Evolutionary conservation across 2,329 filamentous ascomycete species (phyloP).

Genomic region (Alternaria brassicicola): DNA sequence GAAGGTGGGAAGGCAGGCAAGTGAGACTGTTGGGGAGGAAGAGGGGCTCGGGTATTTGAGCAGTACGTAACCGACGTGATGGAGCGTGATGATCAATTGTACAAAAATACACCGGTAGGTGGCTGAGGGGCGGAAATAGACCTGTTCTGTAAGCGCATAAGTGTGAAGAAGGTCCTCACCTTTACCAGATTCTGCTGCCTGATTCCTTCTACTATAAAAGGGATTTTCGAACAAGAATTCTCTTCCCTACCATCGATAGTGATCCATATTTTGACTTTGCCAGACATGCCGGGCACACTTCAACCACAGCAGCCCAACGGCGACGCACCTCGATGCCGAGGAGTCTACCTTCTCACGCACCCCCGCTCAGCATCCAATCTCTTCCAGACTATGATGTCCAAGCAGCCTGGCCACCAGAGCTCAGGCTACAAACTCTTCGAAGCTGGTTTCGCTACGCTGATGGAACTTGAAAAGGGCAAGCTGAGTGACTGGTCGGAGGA

Average conservation of each 20-base stretch:
- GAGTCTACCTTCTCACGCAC: constrained; percentile 25
- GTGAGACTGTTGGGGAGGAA: neutral
- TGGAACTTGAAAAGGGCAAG: constrained; percentile 9
- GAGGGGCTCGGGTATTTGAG: neutral
- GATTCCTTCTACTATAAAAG: neutral
- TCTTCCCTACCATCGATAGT: neutral
- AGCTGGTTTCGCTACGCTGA: constrained; percentile 6
- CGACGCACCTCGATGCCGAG: constrained; percentile 1
- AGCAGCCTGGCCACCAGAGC: constrained; percentile 21
- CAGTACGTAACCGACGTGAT: neutral
- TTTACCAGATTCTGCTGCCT: neutral
- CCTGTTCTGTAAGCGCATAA: neutral
- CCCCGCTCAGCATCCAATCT: constrained; percentile 27
- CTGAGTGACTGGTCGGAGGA: constrained; percentile 16
- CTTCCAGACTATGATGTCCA: constrained; percentile 30
- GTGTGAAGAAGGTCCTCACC: neutral
- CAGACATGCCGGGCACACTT: constrained; percentile 13
- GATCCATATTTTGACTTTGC: neutral
- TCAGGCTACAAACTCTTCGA: constrained; percentile 24
- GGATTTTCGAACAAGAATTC: neutral
- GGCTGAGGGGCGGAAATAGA: neutral
- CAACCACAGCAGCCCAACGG: neutral
- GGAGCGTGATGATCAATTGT: neutral
- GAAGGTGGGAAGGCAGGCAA: neutral
- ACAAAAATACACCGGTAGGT: neutral